Conservation (phyloP, 2,329 filamentous ascomycete genomes). For the Rosellinia necatrix region DNA sequence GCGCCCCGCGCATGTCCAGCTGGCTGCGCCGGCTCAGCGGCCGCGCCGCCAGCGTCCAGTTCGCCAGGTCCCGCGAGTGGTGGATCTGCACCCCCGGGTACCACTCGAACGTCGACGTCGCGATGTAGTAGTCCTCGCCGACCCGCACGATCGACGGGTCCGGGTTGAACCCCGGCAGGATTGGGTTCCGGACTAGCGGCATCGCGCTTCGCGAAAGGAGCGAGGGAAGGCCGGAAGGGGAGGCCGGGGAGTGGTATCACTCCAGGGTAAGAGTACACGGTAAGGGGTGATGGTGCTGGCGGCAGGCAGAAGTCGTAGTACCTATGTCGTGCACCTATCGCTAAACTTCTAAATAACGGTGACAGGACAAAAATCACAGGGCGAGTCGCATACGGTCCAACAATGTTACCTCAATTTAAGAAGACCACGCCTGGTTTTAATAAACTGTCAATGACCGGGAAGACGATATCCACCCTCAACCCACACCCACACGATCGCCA, state of each 20-base stretch:
- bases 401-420: neutral
- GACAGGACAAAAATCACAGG: no score
- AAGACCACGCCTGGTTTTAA: neutral
- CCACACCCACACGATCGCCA: neutral
- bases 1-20: constrained; percentile 62
- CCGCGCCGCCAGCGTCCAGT: constrained; percentile 54
- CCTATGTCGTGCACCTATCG: neutral
- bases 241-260: neutral
- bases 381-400: neutral
- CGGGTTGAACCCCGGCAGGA: constrained; percentile 61
- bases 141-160: constrained; percentile 60
- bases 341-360: no score
- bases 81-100: constrained; percentile 60
- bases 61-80: constrained; percentile 57
- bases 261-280: neutral
- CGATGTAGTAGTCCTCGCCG: constrained; percentile 59
- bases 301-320: no score
- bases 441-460: neutral
- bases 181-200: constrained; percentile 57
- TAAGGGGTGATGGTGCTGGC: neutral
- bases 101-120: constrained; percentile 61
- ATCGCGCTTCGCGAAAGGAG: no score
- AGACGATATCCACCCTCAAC: constrained; percentile 7
- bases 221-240: no score
- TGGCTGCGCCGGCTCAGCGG: constrained; percentile 56